Evolutionary conservation across 352 stramenopile genomes (phyloP).

Genomic region (Paralagenidium karlingii): DNA sequence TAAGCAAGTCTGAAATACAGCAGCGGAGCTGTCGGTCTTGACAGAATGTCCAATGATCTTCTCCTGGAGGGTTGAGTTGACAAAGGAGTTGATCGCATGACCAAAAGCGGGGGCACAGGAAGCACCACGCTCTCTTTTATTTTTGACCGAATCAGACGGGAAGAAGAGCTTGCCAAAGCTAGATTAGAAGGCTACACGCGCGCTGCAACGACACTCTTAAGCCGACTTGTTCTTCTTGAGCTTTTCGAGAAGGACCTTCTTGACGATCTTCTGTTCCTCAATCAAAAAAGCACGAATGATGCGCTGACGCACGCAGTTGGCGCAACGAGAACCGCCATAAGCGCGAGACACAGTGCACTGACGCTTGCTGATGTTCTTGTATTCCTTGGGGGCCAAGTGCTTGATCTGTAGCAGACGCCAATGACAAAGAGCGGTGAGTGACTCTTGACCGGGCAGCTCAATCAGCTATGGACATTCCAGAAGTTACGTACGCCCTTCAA

Average conservation of each 20-base stretch:
- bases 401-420: constrained; percentile 85
- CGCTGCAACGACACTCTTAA: no score
- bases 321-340: constrained; percentile 94
- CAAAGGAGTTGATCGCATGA: no score
- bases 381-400: constrained; percentile 50
- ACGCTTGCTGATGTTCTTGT: constrained; percentile 79
- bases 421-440: not conserved
- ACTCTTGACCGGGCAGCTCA: constrained; percentile 3
- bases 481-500: constrained; percentile 73
- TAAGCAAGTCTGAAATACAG: no score
- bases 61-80: no score
- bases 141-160: no score
- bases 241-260: constrained; percentile 97
- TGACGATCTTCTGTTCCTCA: constrained; percentile 99
- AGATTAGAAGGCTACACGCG: no score
- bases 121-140: no score
- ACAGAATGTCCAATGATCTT: no score
- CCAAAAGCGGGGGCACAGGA: no score
- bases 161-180: no score
- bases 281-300: constrained; percentile 98
- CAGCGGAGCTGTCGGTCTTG: no score
- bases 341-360: constrained; percentile 93
- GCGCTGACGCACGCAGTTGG: constrained; percentile 87
- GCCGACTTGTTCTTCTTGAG: constrained; percentile 71
- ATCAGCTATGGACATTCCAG: no score